phyloP scores from a whole-genome alignment of 228 moss, liverwort and hornwort species.

The Sphagnum magellanicum region DNA sequence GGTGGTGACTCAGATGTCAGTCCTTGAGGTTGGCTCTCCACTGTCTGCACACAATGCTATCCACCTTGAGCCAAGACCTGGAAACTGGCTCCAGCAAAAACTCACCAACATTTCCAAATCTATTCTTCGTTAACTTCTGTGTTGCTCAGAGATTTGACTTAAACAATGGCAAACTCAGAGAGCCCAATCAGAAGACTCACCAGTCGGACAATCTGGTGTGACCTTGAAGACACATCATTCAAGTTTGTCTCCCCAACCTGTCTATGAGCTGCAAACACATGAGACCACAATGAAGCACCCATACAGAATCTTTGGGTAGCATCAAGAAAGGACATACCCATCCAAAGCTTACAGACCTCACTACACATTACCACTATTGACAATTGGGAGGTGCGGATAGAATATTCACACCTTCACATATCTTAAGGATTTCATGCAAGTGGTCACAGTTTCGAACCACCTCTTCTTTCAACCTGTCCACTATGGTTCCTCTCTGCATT shows the following conservation, averaged over 20 bases:
- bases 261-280: slow-evolving; percentile 62
- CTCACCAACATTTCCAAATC: too few relatives aligned
- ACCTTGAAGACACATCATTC: slow-evolving; percentile 87
- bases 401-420: slow-evolving; percentile 71
- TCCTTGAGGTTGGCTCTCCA: slow-evolving; percentile 78
- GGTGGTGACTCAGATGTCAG: slow-evolving; percentile 33
- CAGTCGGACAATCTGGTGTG: slow-evolving; percentile 93
- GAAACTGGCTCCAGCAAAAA: too few relatives aligned
- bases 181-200: slow-evolving; percentile 24
- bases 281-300: too few relatives aligned
- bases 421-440: slow-evolving; percentile 73
- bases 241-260: slow-evolving; percentile 96
- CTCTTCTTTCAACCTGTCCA: slow-evolving; percentile 88
- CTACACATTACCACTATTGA: too few relatives aligned
- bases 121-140: too few relatives aligned
- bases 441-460: slow-evolving; percentile 71
- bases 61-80: not conserved
- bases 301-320: too few relatives aligned
- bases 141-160: too few relatives aligned
- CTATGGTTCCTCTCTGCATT: slow-evolving; percentile 75
- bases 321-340: too few relatives aligned
- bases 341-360: too few relatives aligned
- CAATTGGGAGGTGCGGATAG: too few relatives aligned
- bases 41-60: slow-evolving; percentile 39
- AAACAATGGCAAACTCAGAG: too few relatives aligned